Conservation (phyloP, 495 filamentous ascomycete species). For the Trypethelium eluteriae region DNA sequence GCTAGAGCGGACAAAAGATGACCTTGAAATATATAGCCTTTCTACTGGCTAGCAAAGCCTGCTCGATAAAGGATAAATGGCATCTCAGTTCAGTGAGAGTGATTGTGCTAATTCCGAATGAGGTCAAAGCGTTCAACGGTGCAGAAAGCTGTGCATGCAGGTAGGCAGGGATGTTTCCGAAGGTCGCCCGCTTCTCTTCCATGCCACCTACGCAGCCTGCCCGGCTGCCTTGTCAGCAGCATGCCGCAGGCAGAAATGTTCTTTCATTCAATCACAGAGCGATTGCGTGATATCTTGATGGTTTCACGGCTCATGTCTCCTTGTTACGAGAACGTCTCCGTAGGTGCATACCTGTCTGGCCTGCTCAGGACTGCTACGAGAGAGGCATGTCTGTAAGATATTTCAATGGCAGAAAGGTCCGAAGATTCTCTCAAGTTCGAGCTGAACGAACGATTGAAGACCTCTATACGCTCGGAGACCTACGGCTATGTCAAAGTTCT, state of each 20-base stretch:
- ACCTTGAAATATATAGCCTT: background rate
- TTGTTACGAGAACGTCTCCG: background rate
- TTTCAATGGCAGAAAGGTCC: background rate
- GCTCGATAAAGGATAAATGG: too few relatives aligned
- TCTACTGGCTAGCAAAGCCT: too few relatives aligned
- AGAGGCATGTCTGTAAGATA: background rate
- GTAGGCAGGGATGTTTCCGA: background rate
- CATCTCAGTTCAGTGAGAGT: too few relatives aligned
- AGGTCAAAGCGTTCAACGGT: too few relatives aligned
- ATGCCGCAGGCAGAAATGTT: background rate
- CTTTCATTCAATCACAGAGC: background rate
- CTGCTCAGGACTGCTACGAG: background rate
- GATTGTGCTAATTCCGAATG: too few relatives aligned
- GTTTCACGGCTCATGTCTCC: background rate
- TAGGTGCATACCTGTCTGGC: background rate
- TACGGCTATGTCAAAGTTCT: background rate
- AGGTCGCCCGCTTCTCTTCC: too few relatives aligned
- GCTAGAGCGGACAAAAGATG: background rate
- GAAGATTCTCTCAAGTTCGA: background rate
- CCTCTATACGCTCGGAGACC: background rate
- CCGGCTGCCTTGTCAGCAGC: background rate
- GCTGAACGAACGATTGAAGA: background rate
- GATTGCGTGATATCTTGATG: background rate
- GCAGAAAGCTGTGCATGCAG: background rate
- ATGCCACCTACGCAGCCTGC: background rate